These are phyloP conservation scores for Phytophthora nicotianae DNA, from an alignment of 352 stramenopile genomes.

Conservation along the genomic window DNA sequence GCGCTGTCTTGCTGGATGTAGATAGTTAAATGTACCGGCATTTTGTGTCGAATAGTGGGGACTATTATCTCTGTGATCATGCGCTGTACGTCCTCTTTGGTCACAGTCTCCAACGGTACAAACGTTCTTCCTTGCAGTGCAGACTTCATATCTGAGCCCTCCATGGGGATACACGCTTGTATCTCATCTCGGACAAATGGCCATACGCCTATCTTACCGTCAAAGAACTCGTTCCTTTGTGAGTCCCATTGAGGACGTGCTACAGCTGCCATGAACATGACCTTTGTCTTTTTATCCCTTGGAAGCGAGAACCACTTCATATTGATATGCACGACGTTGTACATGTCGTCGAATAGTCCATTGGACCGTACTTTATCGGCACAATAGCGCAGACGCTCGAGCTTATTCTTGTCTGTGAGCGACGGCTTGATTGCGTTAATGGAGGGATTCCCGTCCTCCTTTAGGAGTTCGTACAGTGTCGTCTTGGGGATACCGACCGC, in stretches of 20 bases:
- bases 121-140: slow-evolving; percentile 6
- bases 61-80: slow-evolving; percentile 46
- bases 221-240: slow-evolving; percentile 37
- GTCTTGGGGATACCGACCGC: slow-evolving; percentile 54
- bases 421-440: slow-evolving; percentile 51
- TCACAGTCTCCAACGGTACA: slow-evolving; percentile 40
- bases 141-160: slow-evolving; percentile 7
- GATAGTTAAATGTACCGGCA: slow-evolving; percentile 43
- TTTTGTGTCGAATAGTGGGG: slow-evolving; percentile 38
- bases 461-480: slow-evolving; percentile 47
- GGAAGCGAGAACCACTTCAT: slow-evolving; percentile 53
- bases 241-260: slow-evolving; percentile 48
- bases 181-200: slow-evolving; percentile 38
- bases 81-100: slow-evolving; percentile 47
- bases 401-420: slow-evolving; percentile 50
- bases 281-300: slow-evolving; percentile 40
- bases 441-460: slow-evolving; percentile 36
- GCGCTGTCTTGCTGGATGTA: slow-evolving; percentile 53
- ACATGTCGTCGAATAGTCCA: slow-evolving; percentile 50
- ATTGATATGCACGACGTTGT: slow-evolving; percentile 52
- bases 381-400: slow-evolving; percentile 45
- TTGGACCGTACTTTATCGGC: slow-evolving; percentile 37
- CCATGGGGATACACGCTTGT: neutral
- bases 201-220: slow-evolving; percentile 56
- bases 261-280: slow-evolving; percentile 55